Evolutionary conservation across 2,329 filamentous ascomycete genomes (phyloP), one percentile per base, ranked within the genome.

Genomic region (Neopestalotiopsis sp.): DNA sequence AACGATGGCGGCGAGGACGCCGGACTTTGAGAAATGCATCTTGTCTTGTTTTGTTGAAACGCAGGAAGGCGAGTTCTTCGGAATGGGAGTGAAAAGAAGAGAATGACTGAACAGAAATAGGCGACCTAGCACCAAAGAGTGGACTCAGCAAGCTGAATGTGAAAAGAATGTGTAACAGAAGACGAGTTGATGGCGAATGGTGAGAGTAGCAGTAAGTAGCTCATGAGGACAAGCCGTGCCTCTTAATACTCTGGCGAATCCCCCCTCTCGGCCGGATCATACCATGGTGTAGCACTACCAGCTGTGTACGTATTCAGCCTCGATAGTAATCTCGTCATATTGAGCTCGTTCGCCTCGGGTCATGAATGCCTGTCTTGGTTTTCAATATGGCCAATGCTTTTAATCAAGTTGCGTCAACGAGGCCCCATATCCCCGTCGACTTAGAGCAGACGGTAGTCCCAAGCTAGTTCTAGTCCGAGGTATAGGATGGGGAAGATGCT

Each of bases 121-220:
- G 65, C 65, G 56, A 56, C 65, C 56, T 53, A 32, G 65, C 65
- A 67, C 65, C 53, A 42, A 61, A 30, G 56, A 67, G 28, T 38
- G 56, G 40, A 49, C 20, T 64, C 61, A 64, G 61, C 61, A 24
- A 40, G 65, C 56, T 61, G 65, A 56, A 59, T n/a, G 7, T 10
- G n/a, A 49, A 67, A 67, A 67, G 65, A 67, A 67, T 59, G 65
- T 59, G 56, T 53, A 53, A 40, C n/a, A 58, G 65, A 67, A 67
- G 49, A 67, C 32, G 65, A 61, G 34, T 14, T 67, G 65, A 13
- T 59, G 65, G 56, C n/a, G 38, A 13, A 40, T 38, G 34, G 34
- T 24, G 38, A 53, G 40, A 64, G 32, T 40, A 28, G 17, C 49
- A 17, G 20, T 38, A 28, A 17, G 20, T 38, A 28, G 28, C 42